These are phyloP conservation scores for Cubamyces lactineus DNA, from an alignment of 768 basidiomycete species.

Conservation along the genomic window DNA sequence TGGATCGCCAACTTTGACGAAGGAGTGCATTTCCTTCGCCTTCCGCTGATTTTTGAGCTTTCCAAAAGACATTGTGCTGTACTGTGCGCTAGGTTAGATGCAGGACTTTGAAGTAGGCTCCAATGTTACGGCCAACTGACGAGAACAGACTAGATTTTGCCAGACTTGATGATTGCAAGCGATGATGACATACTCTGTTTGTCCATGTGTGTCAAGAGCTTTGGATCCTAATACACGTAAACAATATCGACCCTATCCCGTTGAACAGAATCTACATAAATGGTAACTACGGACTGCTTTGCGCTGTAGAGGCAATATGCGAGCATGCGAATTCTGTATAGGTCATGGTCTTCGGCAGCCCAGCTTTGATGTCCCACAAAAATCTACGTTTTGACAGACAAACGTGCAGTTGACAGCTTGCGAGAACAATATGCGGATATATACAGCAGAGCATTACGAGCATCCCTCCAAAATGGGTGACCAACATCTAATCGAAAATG, in stretches of 20 bases:
- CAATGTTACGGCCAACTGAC: not conserved
- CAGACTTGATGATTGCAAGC: conserved; percentile 8
- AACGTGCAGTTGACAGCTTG: conserved; percentile 3
- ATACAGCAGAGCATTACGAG: conserved; percentile 21
- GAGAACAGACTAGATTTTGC: not conserved
- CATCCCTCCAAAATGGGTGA: conserved; percentile 3
- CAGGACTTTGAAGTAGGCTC: not conserved
- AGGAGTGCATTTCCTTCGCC: conserved; percentile 30
- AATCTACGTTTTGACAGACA: too few relatives aligned
- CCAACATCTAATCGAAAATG: not conserved
- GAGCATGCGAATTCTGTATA: too few relatives aligned
- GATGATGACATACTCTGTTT: conserved; percentile 24
- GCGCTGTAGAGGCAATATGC: too few relatives aligned
- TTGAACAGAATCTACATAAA: too few relatives aligned
- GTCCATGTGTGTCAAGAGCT: conserved; percentile 23
- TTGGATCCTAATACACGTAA: conserved; percentile 28
- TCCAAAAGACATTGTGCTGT: conserved; percentile 30
- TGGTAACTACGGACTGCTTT: too few relatives aligned
- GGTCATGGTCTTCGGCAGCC: too few relatives aligned
- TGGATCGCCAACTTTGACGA: conserved; percentile 16
- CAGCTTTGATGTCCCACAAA: not conserved
- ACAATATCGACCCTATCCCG: conserved; percentile 10
- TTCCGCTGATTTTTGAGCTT: conserved; percentile 30
- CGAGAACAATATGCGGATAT: conserved; percentile 16
- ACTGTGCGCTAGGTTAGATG: too few relatives aligned